phyloP scores from a whole-genome alignment of 352 stramenopile genomes.

The Pythium graminicola region DNA sequence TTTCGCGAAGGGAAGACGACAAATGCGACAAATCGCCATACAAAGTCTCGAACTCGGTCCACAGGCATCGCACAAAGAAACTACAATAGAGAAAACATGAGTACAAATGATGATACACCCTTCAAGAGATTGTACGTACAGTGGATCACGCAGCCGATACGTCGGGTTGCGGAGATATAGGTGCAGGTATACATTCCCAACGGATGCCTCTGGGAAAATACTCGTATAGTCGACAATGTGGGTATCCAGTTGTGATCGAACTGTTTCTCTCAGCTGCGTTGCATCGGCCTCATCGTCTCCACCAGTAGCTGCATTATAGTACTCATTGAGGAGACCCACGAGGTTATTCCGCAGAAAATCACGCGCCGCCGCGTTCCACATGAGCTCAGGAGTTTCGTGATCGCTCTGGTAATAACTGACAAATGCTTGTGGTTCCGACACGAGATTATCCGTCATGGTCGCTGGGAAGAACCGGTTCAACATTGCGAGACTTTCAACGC shows the following conservation, averaged over 20 bases:
- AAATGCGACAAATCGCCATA: slow-evolving; percentile 61
- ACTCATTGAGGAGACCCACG: slow-evolving; percentile 66
- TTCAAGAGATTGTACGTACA: too few species aligned
- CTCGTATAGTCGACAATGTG: slow-evolving; percentile 71
- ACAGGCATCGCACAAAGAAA: slow-evolving; percentile 73
- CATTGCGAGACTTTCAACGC: slow-evolving; percentile 41
- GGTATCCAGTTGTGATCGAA: slow-evolving; percentile 37
- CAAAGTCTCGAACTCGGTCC: slow-evolving; percentile 72
- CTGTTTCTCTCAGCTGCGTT: slow-evolving; percentile 9
- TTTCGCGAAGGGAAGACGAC: slow-evolving; percentile 53
- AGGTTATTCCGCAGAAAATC: slow-evolving; percentile 73
- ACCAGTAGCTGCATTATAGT: slow-evolving; percentile 33
- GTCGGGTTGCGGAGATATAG: slow-evolving; percentile 92
- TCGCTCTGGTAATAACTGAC: slow-evolving; percentile 75
- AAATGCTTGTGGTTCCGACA: slow-evolving; percentile 40
- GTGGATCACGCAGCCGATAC: slow-evolving; percentile 88
- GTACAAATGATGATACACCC: background rate
- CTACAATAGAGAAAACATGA: slow-evolving; percentile 21
- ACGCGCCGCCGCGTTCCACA: slow-evolving; percentile 90
- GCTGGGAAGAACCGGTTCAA: slow-evolving; percentile 70
- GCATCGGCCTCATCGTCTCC: slow-evolving; percentile 12
- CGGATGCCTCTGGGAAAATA: slow-evolving; percentile 60
- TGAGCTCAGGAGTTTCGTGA: slow-evolving; percentile 90
- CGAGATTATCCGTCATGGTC: slow-evolving; percentile 51
- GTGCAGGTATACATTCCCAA: slow-evolving; percentile 88